phyloP scores from a whole-genome alignment of 331 rosid genomes.

The Quercus lobata region DNA sequence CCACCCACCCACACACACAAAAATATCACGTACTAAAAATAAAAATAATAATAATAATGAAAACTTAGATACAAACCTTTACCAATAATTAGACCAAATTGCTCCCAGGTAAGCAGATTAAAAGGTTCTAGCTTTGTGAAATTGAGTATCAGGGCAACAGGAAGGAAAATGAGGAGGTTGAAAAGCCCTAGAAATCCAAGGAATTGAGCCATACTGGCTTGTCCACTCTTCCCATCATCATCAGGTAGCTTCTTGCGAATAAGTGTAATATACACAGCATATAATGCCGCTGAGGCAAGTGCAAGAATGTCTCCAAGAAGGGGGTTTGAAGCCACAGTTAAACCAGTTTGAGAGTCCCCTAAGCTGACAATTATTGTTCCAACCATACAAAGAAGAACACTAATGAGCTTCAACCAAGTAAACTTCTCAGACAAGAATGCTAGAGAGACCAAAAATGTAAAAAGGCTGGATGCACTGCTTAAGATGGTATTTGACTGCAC shows the following conservation, averaged over 20 bases:
- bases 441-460: slow-evolving; percentile 89
- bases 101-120: slow-evolving; percentile 64
- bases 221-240: slow-evolving; percentile 73
- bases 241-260: slow-evolving; percentile 87
- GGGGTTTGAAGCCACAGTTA: slow-evolving; percentile 66
- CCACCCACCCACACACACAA: too few species aligned
- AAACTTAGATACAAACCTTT: slow-evolving; percentile 58
- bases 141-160: slow-evolving; percentile 62
- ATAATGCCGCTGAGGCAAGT: slow-evolving; percentile 69
- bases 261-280: slow-evolving; percentile 85
- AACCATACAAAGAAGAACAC: slow-evolving; percentile 95
- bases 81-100: slow-evolving; percentile 73
- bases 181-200: slow-evolving; percentile 88
- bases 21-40: neutral
- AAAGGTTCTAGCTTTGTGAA: slow-evolving; percentile 62
- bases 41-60: neutral
- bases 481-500: slow-evolving; percentile 95
- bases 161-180: slow-evolving; percentile 75
- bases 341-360: slow-evolving; percentile 62
- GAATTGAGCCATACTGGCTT: slow-evolving; percentile 91
- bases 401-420: slow-evolving; percentile 80
- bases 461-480: slow-evolving; percentile 96
- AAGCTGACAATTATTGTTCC: slow-evolving; percentile 91
- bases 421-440: slow-evolving; percentile 86
- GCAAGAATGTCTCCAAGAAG: slow-evolving; percentile 86